Percentiles rank a stretch among this genome's conserved stretches.
Conservation (phyloP, 257 asterid species). For the Scutellaria barbata region DNA sequence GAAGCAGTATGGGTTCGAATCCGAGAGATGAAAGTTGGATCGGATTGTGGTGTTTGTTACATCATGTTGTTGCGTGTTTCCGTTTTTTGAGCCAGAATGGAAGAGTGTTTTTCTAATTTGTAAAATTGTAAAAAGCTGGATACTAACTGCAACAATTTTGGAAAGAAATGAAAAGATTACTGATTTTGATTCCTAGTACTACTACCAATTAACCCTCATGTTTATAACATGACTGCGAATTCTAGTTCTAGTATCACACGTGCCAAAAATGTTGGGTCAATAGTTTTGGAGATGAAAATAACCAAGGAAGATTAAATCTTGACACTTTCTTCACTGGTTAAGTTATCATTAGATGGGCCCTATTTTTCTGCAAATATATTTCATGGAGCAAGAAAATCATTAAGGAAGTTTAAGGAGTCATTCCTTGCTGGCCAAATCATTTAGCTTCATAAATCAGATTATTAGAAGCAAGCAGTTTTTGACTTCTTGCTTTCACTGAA, state of each 20-base stretch:
- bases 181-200: constrained; percentile 19
- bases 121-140: constrained; percentile 59
- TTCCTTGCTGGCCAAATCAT: constrained; percentile 31
- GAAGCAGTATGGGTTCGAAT: constrained; percentile 40
- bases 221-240: too few species aligned
- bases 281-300: not conserved
- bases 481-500: too few species aligned
- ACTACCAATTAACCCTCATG: not conserved
- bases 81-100: constrained; percentile 36
- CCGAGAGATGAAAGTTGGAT: constrained; percentile 41
- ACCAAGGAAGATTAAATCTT: constrained; percentile 19
- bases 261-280: not conserved
- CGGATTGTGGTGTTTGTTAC: constrained; percentile 28
- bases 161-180: constrained; percentile 36
- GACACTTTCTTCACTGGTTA: not conserved
- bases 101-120: constrained; percentile 42
- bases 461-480: too few species aligned
- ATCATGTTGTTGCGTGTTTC: constrained; percentile 31
- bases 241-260: not conserved
- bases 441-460: not conserved
- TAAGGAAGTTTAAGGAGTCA: not conserved
- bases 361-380: too few species aligned
- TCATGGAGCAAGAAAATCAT: too few species aligned
- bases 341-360: too few species aligned
- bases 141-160: constrained; percentile 55